These are phyloP conservation scores for Fomes fomentarius DNA, from an alignment of 1,284 basidiomycete genomes.

Conservation along the genomic window DNA sequence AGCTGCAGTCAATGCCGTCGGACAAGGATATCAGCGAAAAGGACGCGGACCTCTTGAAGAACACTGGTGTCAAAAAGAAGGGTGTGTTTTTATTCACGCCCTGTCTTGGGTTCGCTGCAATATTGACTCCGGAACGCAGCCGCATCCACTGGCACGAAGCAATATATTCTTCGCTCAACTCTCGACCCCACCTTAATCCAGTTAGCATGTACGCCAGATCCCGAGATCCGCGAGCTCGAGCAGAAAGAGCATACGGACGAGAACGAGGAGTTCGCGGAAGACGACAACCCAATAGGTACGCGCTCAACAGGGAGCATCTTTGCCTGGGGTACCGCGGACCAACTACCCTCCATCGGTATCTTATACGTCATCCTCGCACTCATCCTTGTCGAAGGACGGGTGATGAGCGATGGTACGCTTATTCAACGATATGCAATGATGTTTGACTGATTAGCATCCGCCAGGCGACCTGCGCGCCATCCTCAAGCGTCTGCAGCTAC, in stretches of 20 bases:
- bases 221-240: conserved; percentile 61
- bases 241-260: conserved; percentile 47
- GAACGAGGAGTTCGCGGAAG: conserved; percentile 48
- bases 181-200: conserved; percentile 56
- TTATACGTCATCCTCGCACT: conserved; percentile 73
- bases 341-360: conserved; percentile 63
- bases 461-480: conserved; percentile 60
- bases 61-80: conserved; percentile 60
- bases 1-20: conserved; percentile 67
- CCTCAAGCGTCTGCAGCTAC: conserved; percentile 65
- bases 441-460: background rate
- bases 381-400: conserved; percentile 70
- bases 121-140: conserved; percentile 37
- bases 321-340: conserved; percentile 67
- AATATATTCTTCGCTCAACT: conserved; percentile 67
- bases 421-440: too few species aligned
- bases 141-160: conserved; percentile 61
- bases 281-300: conserved; percentile 41
- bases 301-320: conserved; percentile 65
- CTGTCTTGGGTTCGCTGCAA: background rate
- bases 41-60: conserved; percentile 50
- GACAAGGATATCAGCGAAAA: conserved; percentile 36
- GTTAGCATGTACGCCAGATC: conserved; percentile 55
- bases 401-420: conserved; percentile 63
- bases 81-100: conserved; percentile 31